Conservation (phyloP, 2,329 filamentous ascomycete species). For the Clarireedia sp. region DNA sequence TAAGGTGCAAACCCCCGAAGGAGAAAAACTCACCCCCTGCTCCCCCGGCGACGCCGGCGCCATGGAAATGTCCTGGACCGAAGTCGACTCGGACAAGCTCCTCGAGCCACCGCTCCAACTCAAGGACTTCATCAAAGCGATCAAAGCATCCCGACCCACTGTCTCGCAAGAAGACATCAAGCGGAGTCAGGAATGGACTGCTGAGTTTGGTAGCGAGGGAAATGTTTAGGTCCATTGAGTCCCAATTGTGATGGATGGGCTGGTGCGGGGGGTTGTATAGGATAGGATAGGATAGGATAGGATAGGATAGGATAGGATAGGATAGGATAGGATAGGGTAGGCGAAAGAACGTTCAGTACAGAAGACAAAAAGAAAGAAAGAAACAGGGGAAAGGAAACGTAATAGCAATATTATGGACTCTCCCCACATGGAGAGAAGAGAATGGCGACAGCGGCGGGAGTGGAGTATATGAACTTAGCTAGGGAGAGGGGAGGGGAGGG, state of each 20-base stretch:
- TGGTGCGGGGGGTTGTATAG: too few species aligned
- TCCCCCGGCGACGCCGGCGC: constrained; percentile 83
- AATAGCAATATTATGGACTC: background rate
- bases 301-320: too few species aligned
- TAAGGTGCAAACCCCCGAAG: constrained; percentile 62
- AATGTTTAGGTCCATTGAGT: constrained; percentile 3
- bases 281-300: too few species aligned
- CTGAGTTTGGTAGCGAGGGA: constrained; percentile 92
- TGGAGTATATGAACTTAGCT: background rate
- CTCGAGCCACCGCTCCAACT: constrained; percentile 78
- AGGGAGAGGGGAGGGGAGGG: background rate
- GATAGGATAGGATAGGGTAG: too few species aligned
- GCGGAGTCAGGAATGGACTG: constrained; percentile 85
- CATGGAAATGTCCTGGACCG: constrained; percentile 88
- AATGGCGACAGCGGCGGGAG: constrained; percentile 11
- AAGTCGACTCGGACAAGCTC: constrained; percentile 74
- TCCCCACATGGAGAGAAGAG: background rate
- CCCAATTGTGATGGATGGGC: constrained; percentile 11
- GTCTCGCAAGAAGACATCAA: constrained; percentile 81
- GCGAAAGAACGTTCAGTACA: too few species aligned
- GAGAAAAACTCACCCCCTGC: constrained; percentile 73
- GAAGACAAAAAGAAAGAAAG: too few species aligned
- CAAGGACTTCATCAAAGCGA: constrained; percentile 89
- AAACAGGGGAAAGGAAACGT: background rate
- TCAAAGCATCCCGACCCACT: constrained; percentile 81